Evolutionary conservation across 1,139 yeast genomes (phyloP).

Genomic region (Scheffersomyces quercinus): DNA sequence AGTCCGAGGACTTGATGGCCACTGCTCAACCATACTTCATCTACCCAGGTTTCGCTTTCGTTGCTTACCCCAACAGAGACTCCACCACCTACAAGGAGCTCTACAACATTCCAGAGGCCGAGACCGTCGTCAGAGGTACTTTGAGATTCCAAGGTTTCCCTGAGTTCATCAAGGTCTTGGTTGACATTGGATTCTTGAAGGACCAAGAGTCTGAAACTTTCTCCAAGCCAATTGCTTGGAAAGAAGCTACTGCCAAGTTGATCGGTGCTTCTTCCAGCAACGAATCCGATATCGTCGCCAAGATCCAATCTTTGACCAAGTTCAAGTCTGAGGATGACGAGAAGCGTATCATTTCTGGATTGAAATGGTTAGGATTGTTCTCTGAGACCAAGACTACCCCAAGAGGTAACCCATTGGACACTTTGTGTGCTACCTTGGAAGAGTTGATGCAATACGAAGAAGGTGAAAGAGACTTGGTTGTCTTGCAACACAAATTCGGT

Average conservation of each 20-base stretch:
- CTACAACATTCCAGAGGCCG: slow-evolving; percentile 95
- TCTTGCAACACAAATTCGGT: slow-evolving; percentile 96
- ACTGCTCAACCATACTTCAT: slow-evolving; percentile 93
- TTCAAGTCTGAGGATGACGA: slow-evolving; percentile 83
- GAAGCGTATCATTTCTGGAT: slow-evolving; percentile 82
- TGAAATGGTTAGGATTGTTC: slow-evolving; percentile 93
- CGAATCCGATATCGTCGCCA: slow-evolving; percentile 71
- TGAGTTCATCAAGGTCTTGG: slow-evolving; percentile 91
- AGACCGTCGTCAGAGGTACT: slow-evolving; percentile 95
- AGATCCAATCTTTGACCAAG: slow-evolving; percentile 74
- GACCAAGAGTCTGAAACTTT: slow-evolving; percentile 70
- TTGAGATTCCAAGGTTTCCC: slow-evolving; percentile 98
- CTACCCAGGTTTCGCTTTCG: slow-evolving; percentile 94
- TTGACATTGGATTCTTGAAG: slow-evolving; percentile 87
- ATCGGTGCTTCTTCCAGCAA: slow-evolving; percentile 71
- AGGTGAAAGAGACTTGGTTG: slow-evolving; percentile 93
- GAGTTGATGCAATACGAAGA: slow-evolving; percentile 93
- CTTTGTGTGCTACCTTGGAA: slow-evolving; percentile 94
- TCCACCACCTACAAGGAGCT: slow-evolving; percentile 91
- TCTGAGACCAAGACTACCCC: slow-evolving; percentile 76
- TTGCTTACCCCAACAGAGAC: slow-evolving; percentile 97
- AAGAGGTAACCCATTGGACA: slow-evolving; percentile 92
- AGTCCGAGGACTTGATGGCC: slow-evolving; percentile 91
- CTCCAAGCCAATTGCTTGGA: slow-evolving; percentile 71
- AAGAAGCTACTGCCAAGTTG: slow-evolving; percentile 76